phyloP scores from a whole-genome alignment of 345 rosid genomes.

The Iberis pinnata region DNA sequence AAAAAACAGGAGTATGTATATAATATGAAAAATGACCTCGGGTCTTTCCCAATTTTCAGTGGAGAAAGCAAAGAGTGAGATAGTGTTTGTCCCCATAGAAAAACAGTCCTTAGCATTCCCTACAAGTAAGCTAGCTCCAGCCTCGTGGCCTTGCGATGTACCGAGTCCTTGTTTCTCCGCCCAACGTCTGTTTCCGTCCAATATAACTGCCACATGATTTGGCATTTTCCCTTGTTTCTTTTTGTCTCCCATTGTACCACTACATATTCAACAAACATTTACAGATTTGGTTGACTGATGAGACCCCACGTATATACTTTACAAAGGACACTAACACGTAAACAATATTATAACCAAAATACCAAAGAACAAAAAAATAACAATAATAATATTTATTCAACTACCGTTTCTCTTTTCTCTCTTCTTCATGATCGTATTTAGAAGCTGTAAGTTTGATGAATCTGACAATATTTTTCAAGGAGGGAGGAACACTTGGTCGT shows the following conservation, averaged over 20 bases:
- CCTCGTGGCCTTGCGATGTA: conserved; percentile 49
- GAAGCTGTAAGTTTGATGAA: conserved; percentile 16
- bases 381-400: too few relatives aligned
- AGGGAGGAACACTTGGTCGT: conserved; percentile 9
- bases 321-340: too few relatives aligned
- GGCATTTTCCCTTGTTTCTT: conserved; percentile 43
- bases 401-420: conserved; percentile 6
- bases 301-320: too few relatives aligned
- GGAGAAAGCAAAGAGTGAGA: conserved; percentile 71
- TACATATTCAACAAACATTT: too few relatives aligned
- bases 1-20: too few relatives aligned
- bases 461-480: conserved; percentile 11
- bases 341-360: too few relatives aligned
- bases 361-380: too few relatives aligned
- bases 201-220: conserved; percentile 64
- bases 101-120: conserved; percentile 41
- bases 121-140: conserved; percentile 42
- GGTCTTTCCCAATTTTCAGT: conserved; percentile 69
- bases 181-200: conserved; percentile 79
- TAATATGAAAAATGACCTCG: conserved; percentile 36
- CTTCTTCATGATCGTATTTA: conserved; percentile 7
- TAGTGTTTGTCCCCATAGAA: conserved; percentile 45
- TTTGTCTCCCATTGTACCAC: conserved; percentile 3
- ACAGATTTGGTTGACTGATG: too few relatives aligned
- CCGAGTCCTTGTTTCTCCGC: conserved; percentile 46